A percentile compares a stretch with the other conserved stretches of the same genome.
Evolutionary conservation across 495 filamentous ascomycete species (phyloP).

Genomic region (Poronia punctata): DNA sequence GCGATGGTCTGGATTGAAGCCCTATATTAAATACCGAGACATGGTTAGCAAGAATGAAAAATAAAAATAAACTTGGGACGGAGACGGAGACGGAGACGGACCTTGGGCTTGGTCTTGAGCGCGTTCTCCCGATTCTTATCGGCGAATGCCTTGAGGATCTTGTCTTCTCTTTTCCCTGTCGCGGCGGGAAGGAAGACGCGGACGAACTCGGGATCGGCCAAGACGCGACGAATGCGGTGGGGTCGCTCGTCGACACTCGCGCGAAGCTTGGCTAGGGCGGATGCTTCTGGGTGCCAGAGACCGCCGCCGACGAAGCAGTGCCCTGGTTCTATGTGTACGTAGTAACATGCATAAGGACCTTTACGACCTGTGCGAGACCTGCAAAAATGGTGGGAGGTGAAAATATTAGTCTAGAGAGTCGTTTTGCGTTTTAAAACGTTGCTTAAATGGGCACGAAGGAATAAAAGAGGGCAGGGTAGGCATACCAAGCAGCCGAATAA

Average conservation of each 20-base stretch:
- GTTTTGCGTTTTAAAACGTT: too few species aligned
- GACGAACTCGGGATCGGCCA: constrained; percentile 52
- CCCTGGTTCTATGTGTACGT: constrained; percentile 44
- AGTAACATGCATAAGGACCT: constrained; percentile 80
- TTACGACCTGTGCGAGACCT: constrained; percentile 76
- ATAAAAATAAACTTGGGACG: background rate
- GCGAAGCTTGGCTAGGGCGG: constrained; percentile 56
- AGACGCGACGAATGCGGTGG: constrained; percentile 54
- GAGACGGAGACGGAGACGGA: constrained; percentile 29
- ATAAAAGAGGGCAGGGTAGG: background rate
- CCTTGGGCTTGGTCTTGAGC: constrained; percentile 81
- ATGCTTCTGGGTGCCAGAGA: constrained; percentile 66
- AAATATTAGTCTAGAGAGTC: too few species aligned
- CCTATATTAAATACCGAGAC: too few species aligned
- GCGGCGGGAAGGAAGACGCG: constrained; percentile 55
- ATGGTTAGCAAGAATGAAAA: too few species aligned
- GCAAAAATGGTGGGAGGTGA: constrained; percentile 13
- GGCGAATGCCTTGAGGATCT: constrained; percentile 58
- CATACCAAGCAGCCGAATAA: constrained; percentile 74
- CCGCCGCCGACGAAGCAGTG: constrained; percentile 58
- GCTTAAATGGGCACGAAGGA: background rate
- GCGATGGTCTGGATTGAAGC: constrained; percentile 63
- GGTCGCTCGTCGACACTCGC: constrained; percentile 66
- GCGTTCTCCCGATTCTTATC: constrained; percentile 60
- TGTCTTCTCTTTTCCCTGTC: constrained; percentile 39